Percentiles rank a stretch among this genome's conserved stretches.
These are phyloP conservation scores for Xylaria scruposa DNA, from an alignment of 495 filamentous ascomycete species.

Conservation along the genomic window DNA sequence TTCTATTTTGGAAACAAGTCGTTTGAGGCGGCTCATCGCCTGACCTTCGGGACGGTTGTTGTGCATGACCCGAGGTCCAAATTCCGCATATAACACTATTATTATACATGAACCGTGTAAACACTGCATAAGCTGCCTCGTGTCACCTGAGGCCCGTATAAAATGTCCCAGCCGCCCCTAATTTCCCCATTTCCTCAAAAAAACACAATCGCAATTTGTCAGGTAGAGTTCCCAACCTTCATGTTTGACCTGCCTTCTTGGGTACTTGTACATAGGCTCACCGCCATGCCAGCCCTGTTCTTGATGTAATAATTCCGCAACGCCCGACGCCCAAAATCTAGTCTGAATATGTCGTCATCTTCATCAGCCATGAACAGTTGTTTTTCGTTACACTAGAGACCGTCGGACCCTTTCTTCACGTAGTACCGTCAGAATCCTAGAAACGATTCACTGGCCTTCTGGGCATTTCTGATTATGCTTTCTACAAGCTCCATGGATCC, in stretches of 20 bases:
- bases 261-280: slow-evolving; percentile 3
- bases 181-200: not conserved
- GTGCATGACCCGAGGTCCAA: not conserved
- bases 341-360: not conserved
- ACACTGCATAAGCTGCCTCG: not conserved
- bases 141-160: not conserved
- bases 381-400: not conserved
- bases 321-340: slow-evolving; percentile 13
- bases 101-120: slow-evolving; percentile 2
- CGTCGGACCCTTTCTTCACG: not conserved
- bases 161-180: not conserved
- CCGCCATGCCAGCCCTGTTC: not conserved
- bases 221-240: not conserved
- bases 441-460: slow-evolving; percentile 35
- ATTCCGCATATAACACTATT: not conserved
- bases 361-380: slow-evolving; percentile 6
- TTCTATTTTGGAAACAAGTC: slow-evolving; percentile 3
- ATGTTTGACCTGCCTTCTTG: not conserved
- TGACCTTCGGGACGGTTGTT: not conserved
- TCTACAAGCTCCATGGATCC: slow-evolving; percentile 57
- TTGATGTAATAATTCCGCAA: not conserved
- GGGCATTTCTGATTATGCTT: slow-evolving; percentile 51
- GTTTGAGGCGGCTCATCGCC: not conserved
- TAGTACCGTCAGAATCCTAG: not conserved
- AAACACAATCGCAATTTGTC: not conserved